phyloP scores from a whole-genome alignment of 108 stramenopile species.

The Pseudonitzschia delicatissima region DNA sequence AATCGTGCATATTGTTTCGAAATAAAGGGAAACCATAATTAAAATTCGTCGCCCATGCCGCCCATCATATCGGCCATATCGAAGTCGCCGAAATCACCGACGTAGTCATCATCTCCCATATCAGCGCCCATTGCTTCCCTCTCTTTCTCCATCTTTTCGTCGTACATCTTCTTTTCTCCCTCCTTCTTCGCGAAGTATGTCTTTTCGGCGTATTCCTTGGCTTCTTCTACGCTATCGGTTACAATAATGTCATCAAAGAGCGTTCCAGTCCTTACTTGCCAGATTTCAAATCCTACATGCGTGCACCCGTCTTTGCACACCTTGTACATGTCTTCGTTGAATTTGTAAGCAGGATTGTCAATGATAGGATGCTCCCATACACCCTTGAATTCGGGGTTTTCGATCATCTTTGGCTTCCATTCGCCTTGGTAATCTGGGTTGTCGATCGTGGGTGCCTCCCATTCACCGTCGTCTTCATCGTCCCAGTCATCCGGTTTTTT shows the following conservation, averaged over 20 bases:
- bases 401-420: constrained; percentile 94
- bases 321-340: constrained; percentile 84
- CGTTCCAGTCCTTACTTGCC: constrained; percentile 98
- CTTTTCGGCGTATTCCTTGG: constrained; percentile 92
- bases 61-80: constrained; percentile 31
- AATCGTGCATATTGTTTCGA: background rate
- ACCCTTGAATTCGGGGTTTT: constrained; percentile 98
- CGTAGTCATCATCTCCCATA: background rate
- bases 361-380: constrained; percentile 94
- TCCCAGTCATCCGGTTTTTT: constrained; percentile 98
- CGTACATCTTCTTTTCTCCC: constrained; percentile 94
- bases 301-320: constrained; percentile 96
- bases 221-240: constrained; percentile 96
- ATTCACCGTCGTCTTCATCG: constrained; percentile 99
- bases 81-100: constrained; percentile 30
- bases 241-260: constrained; percentile 99
- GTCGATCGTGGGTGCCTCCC: constrained; percentile 94
- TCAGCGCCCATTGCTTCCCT: constrained; percentile 36
- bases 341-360: constrained; percentile 93
- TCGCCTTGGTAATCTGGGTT: constrained; percentile 97
- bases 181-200: constrained; percentile 98
- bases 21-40: background rate
- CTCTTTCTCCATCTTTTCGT: constrained; percentile 74
- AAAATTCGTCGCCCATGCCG: constrained; percentile 51
- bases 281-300: constrained; percentile 98